Percentiles rank a stretch among this genome's conserved stretches.
Evolutionary conservation across 352 stramenopile species (phyloP).

Genomic region (Pythium guiyangense): DNA sequence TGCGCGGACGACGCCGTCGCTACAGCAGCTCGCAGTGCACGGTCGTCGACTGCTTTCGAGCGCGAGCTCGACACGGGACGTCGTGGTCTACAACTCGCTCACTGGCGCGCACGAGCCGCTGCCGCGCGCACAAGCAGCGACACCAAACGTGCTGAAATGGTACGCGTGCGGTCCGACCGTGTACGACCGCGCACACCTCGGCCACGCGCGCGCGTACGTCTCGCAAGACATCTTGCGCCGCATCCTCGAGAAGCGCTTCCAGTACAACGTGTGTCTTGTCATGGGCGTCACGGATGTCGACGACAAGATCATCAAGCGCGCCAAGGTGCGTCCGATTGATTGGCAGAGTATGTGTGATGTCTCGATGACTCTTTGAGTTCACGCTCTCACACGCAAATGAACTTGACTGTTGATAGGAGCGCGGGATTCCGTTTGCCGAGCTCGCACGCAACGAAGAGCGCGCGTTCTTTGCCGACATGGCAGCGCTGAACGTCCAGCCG

Average conservation of each 20-base stretch:
- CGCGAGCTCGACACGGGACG: no score
- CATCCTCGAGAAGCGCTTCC: conserved; percentile 82
- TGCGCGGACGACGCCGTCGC: no score
- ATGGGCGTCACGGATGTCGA: conserved; percentile 98
- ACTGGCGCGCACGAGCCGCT: conserved; percentile 35
- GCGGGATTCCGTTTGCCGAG: conserved; percentile 30
- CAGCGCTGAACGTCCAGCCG: conserved; percentile 45
- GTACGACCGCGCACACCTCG: conserved; percentile 97
- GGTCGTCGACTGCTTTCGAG: no score
- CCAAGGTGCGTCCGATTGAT: no score
- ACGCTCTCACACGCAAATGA: no score
- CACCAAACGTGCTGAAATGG: conserved; percentile 79
- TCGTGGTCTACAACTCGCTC: conserved; percentile 52
- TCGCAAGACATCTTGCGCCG: conserved; percentile 92
- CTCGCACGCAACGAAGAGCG: conserved; percentile 56
- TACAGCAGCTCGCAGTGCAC: no score
- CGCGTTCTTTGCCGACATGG: conserved; percentile 70
- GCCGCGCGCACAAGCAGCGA: conserved; percentile 27
- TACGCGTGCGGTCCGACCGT: conserved; percentile 99
- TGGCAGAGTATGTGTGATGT: no score
- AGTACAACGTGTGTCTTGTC: conserved; percentile 92
- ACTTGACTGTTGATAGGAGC: conserved; percentile 31
- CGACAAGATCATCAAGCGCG: conserved; percentile 86
- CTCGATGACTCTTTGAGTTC: no score
- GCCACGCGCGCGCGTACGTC: conserved; percentile 95